phyloP scores from a whole-genome alignment of 768 basidiomycete genomes.

The Tylopilus vinaceipallidus region DNA sequence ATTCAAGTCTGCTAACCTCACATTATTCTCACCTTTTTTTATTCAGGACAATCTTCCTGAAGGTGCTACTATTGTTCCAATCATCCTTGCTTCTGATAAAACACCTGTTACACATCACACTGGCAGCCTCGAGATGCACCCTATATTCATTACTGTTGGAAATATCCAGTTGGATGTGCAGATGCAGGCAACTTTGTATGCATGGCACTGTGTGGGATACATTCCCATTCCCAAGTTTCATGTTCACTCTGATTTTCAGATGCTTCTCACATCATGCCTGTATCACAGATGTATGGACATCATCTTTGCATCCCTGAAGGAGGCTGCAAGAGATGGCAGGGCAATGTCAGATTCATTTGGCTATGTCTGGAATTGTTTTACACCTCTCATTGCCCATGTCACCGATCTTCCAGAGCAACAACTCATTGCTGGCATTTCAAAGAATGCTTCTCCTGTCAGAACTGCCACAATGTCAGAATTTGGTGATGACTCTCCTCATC shows the following conservation, averaged over 20 bases:
- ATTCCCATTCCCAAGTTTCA: not conserved
- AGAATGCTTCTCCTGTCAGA: conserved; percentile 16
- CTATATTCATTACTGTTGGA: not conserved
- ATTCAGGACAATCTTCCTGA: not conserved
- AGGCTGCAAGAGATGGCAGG: not conserved
- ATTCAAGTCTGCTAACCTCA: not conserved
- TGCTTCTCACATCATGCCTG: too few species aligned
- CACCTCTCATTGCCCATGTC: conserved; percentile 14
- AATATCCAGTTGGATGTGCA: not conserved
- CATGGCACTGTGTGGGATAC: not conserved
- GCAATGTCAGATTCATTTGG: conserved; percentile 27
- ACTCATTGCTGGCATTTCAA: not conserved
- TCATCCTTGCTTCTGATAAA: not conserved
- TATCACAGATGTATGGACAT: too few species aligned
- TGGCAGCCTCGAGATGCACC: not conserved
- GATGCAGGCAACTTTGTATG: not conserved
- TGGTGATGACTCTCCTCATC: conserved; percentile 4
- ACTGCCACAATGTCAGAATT: conserved; percentile 10
- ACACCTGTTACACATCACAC: not conserved
- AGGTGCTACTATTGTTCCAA: not conserved
- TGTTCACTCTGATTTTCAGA: too few species aligned
- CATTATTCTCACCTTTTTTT: not conserved
- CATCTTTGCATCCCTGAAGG: too few species aligned
- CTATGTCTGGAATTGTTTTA: conserved; percentile 1
- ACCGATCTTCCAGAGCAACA: conserved; percentile 6